Percentiles rank a stretch among this genome's conserved stretches.
Evolutionary conservation across 768 basidiomycete species (phyloP).

Genomic region (Pholiota microspora): DNA sequence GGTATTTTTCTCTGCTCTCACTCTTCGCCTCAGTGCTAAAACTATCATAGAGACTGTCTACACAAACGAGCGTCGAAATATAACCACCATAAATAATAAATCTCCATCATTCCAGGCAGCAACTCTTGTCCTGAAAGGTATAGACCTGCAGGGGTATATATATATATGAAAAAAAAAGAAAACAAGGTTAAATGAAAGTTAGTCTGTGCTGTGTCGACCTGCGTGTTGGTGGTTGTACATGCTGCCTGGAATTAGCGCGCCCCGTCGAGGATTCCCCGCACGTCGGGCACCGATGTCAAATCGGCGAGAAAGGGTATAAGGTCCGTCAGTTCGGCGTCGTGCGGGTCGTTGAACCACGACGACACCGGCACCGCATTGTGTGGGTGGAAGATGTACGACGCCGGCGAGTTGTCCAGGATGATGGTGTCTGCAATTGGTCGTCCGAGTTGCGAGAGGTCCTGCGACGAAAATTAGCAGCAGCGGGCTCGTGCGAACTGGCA

Average conservation of each 20-base stretch:
- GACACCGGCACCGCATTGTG: constrained; percentile 99
- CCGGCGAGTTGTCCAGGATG: constrained; percentile 98
- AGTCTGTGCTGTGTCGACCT: constrained; percentile 3
- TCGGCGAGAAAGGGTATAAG: constrained; percentile 93
- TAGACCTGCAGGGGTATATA: constrained; percentile 22
- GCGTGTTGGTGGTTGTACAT: not conserved
- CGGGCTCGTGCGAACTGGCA: not conserved
- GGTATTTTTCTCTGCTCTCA: too few relatives aligned
- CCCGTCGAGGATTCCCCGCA: constrained; percentile 88
- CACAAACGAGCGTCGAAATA: constrained; percentile 12
- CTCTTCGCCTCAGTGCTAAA: too few relatives aligned
- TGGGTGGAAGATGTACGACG: constrained; percentile 98
- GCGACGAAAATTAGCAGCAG: constrained; percentile 5
- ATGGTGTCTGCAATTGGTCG: constrained; percentile 92
- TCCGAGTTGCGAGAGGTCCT: constrained; percentile 98
- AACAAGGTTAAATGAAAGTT: constrained; percentile 1
- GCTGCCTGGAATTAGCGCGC: constrained; percentile 44
- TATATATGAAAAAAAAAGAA: too few relatives aligned
- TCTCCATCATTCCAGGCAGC: constrained; percentile 5
- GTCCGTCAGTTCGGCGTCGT: constrained; percentile 96
- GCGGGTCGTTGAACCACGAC: constrained; percentile 99
- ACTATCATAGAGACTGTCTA: constrained; percentile 6
- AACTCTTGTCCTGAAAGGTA: constrained; percentile 17
- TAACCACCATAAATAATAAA: constrained; percentile 15
- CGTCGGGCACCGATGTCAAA: constrained; percentile 80